A percentile compares a stretch with the other conserved stretches of the same genome.
These are phyloP conservation scores for Chlamydomonas sp. DNA, from an alignment of 139 green algal species.

Conservation along the genomic window DNA sequence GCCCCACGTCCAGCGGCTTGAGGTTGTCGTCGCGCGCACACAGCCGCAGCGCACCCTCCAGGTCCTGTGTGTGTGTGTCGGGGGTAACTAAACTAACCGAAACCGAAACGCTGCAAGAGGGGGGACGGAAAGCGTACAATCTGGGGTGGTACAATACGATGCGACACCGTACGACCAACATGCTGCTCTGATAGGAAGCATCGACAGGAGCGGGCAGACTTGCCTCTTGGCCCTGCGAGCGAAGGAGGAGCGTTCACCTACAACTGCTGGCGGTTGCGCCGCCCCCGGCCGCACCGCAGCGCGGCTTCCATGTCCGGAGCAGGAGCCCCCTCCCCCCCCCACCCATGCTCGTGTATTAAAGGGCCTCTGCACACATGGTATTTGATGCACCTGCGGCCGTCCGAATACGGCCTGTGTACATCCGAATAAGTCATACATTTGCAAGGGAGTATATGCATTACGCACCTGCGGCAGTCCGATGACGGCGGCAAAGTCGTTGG, in stretches of 20 bases:
- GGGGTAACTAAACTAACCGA: too few relatives aligned
- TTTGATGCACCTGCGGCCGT: too few relatives aligned
- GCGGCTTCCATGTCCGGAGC: too few relatives aligned
- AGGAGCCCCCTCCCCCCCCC: too few relatives aligned
- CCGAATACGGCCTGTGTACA: too few relatives aligned
- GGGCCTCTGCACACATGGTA: too few relatives aligned
- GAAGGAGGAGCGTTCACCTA: neutral
- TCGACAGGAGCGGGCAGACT: neutral
- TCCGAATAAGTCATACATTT: too few relatives aligned
- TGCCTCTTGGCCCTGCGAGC: neutral
- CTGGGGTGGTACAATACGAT: neutral
- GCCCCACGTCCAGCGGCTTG: conserved; percentile 48
- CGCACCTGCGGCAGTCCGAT: conserved; percentile 52
- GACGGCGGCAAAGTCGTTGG: conserved; percentile 61
- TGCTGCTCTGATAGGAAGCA: neutral
- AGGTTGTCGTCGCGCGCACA: conserved; percentile 35
- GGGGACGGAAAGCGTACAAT: neutral
- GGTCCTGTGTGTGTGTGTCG: conserved; percentile 21
- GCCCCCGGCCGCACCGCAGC: neutral
- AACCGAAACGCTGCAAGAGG: neutral
- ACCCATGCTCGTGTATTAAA: too few relatives aligned
- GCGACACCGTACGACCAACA: neutral
- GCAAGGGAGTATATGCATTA: too few relatives aligned
- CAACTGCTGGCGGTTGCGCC: neutral
- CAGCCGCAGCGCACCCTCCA: conserved; percentile 47